Evolutionary conservation across 148 eudicot genomes (phyloP), one percentile per base, ranked within the genome.

Genomic region (Silene uniflora): DNA sequence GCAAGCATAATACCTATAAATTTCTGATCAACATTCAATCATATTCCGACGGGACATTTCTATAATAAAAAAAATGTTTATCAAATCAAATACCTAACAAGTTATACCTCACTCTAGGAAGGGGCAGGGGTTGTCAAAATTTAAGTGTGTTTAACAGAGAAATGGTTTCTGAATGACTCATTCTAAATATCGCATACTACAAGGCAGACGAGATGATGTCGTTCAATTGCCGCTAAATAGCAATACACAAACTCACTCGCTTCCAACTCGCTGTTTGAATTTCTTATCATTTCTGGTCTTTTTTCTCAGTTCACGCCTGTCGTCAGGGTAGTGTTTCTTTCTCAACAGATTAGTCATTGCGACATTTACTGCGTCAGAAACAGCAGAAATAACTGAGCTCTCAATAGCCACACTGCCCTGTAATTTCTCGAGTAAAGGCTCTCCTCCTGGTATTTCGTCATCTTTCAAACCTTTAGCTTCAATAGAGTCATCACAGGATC

Each of bases 201-300:
- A 49, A 49, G 54, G 54, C 12, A 2, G 56, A 39, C 3, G 55
- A 49, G 4, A 49, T 49, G 55, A 49, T 3, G 17, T 52, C 17
- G n/a, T 52, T 12, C 17, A 14, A 49, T 12, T 49, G 7, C 55
- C 13, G 54, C 13, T 47, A 47, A 47, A 47, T 47, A 47, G 54
- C 54, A 47, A 47, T 47, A 5, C 54, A 46, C 46, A 23, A 32
- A 10, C 61, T 12, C 62, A 24, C 52, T 62, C 32, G 29, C n/a
- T 49, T 29, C 47, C 74, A 4, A 54, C 10, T 73, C 39, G 81
- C 23, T 59, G 78, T 62, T 87, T 84, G 24, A 75, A 65, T 80
- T 90, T 95, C 83, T 78, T 92, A 64, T 95, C 97, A 71, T 95
- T 95, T 82, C 98, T 82, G 11, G 93, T 89, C 81, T 88, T 83